A percentile compares a stretch with the other conserved stretches of the same genome.
Evolutionary conservation across 1,139 yeast species (phyloP).

Genomic region (Kluyveromyces marxianus): DNA sequence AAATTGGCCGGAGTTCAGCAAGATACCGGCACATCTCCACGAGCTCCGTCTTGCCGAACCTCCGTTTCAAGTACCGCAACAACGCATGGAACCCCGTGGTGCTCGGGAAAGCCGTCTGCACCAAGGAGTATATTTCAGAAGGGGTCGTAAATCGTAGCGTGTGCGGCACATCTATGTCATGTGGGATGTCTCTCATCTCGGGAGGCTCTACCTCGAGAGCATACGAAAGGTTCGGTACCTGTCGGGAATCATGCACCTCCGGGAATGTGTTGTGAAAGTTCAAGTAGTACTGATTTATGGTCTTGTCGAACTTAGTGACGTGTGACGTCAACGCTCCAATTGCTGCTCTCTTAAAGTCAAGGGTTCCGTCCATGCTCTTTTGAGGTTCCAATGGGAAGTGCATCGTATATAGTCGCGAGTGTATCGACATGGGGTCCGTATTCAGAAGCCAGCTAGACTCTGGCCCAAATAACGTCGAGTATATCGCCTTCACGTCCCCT

Average conservation of each 20-base stretch:
- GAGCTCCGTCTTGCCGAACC: constrained; percentile 65
- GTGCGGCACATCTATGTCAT: constrained; percentile 30
- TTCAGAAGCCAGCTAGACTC: constrained; percentile 18
- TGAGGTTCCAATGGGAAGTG: constrained; percentile 28
- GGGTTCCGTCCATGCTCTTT: constrained; percentile 9
- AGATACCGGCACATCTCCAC: constrained; percentile 81
- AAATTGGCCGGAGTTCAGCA: constrained; percentile 85
- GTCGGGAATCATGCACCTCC: constrained; percentile 14
- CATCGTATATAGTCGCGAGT: constrained; percentile 16
- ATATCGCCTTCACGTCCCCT: constrained; percentile 7
- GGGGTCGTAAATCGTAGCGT: constrained; percentile 50
- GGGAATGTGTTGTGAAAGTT: constrained; percentile 22
- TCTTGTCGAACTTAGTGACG: constrained; percentile 10
- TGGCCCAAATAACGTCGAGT: constrained; percentile 23
- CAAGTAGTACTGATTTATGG: constrained; percentile 26
- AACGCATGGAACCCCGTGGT: constrained; percentile 86
- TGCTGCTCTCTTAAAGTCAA: constrained; percentile 19
- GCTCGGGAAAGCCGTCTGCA: constrained; percentile 71
- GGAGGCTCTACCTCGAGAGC: constrained; percentile 23
- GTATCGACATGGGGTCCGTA: constrained; percentile 11
- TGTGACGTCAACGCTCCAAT: constrained; percentile 12
- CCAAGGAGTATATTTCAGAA: constrained; percentile 70
- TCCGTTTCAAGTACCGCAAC: constrained; percentile 59
- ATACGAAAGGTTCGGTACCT: constrained; percentile 15
- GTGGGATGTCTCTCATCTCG: constrained; percentile 11